A percentile compares a stretch with the other conserved stretches of the same genome.
These are phyloP conservation scores for Boletus tomentosulus DNA, from an alignment of 768 basidiomycete species.

Conservation along the genomic window DNA sequence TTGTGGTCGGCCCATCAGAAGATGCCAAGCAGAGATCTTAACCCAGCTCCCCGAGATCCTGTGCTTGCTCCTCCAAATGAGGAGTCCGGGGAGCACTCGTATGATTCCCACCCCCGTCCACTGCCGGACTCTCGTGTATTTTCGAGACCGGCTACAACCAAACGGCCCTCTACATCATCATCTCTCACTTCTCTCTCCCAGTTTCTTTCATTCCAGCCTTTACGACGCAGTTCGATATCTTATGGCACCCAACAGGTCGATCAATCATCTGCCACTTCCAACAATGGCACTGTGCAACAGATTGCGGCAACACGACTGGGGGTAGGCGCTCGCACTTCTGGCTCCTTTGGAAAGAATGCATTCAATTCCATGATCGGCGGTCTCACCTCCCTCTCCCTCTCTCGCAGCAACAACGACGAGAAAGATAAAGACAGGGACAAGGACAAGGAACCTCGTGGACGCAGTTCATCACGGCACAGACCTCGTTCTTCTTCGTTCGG, in stretches of 20 bases:
- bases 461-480: slow-evolving; percentile 30
- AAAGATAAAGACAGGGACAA: slow-evolving; percentile 44
- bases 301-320: slow-evolving; percentile 32
- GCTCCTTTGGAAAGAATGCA: slow-evolving; percentile 60
- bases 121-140: slow-evolving; percentile 6
- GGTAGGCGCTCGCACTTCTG: slow-evolving; percentile 32
- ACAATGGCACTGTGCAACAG: slow-evolving; percentile 7
- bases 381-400: slow-evolving; percentile 59
- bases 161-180: slow-evolving; percentile 16
- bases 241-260: slow-evolving; percentile 17
- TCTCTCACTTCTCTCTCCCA: slow-evolving; percentile 22
- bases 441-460: slow-evolving; percentile 51
- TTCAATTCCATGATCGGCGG: slow-evolving; percentile 70
- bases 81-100: slow-evolving; percentile 1
- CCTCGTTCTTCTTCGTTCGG: slow-evolving; percentile 49
- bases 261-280: slow-evolving; percentile 4
- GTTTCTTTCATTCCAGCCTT: slow-evolving; percentile 23
- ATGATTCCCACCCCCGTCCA: background rate
- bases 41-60: slow-evolving; percentile 11
- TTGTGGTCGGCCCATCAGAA: slow-evolving; percentile 27
- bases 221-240: slow-evolving; percentile 15
- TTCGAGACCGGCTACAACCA: slow-evolving; percentile 20
- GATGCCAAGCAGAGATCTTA: slow-evolving; percentile 14
- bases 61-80: slow-evolving; percentile 17
- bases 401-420: slow-evolving; percentile 44